Base-by-base conservation (phyloP, 1,139 yeast species). In the Pichia sp. region DNA sequence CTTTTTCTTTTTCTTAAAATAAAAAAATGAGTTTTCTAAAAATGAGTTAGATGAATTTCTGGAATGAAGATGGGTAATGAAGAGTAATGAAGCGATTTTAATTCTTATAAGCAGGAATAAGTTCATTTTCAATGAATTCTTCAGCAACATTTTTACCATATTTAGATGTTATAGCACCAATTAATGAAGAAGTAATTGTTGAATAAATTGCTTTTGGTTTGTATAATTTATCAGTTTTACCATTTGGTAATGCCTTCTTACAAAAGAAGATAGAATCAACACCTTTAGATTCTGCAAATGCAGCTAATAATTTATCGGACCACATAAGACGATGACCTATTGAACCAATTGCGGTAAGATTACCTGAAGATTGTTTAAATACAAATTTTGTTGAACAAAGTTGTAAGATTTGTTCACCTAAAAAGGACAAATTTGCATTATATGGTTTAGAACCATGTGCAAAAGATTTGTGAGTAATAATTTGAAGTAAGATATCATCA, bases 391-490 rank as follows among this genome's bases (percentile, higher is more conserved):
- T 71, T 29, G 80, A 68, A 52, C 68, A 72, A 46, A 80, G 66
- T 54, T 81, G 78, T 51, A 86, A 65, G 53, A 83, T 68, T 59
- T 83, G 85, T 31, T 76, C 65, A n/a, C 97, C 97, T 63, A 86
- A 66, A 38, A 81, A 74, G 21, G 86, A 72, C 54, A 89, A 69
- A 61, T 83, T 84, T 59, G 87, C 95, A 63, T 89, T 89, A 63
- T 82, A 86, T 16, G 96, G 96, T 55, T 80, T 79, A 48, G 76
- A 70, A 14, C 95, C 96, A 63, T 86, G 93, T 8, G 94, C 94
- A 69, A 88, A 89, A 31, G 95, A 85, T 65, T 89, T 89, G 65
- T 89, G 96, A 11, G 96, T 88, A 55, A 88, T 66, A 27, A 84
- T 78, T 64, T 89, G 96, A 47, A 87, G 66, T 29, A 83, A 68